These are phyloP conservation scores for Monosporascus cannonballus DNA, from an alignment of 2,329 filamentous ascomycete genomes.

Conservation along the genomic window DNA sequence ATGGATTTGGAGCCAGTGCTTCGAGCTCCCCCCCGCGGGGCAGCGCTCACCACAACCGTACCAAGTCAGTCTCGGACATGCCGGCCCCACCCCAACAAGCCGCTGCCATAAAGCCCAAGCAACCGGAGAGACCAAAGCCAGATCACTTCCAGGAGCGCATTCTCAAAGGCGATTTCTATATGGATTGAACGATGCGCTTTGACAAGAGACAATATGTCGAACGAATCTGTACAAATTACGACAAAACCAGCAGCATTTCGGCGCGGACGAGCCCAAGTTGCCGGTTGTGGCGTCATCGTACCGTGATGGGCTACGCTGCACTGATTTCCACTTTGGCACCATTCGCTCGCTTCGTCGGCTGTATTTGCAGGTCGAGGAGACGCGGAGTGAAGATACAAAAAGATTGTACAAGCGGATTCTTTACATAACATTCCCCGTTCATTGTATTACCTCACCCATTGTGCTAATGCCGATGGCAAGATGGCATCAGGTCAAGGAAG, in stretches of 20 bases:
- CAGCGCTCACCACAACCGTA: conserved; percentile 51
- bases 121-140: conserved; percentile 59
- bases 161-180: conserved; percentile 95
- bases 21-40: conserved; percentile 37
- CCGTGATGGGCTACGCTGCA: background rate
- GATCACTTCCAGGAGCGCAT: conserved; percentile 97
- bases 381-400: background rate
- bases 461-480: background rate
- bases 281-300: background rate
- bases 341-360: background rate
- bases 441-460: background rate
- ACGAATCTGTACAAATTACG: background rate
- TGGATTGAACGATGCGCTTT: conserved; percentile 60
- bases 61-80: conserved; percentile 65
- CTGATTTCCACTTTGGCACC: background rate
- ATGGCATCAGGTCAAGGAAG: background rate
- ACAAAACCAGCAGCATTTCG: background rate
- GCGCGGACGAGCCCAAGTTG: background rate
- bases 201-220: background rate
- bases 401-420: background rate
- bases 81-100: conserved; percentile 49
- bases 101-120: conserved; percentile 39
- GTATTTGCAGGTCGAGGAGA: background rate
- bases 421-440: background rate
- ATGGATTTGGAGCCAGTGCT: conserved; percentile 45